Evolutionary conservation across 2,329 filamentous ascomycete species (phyloP), one percentile per base, ranked within the genome.

Genomic region (Blumeriella jaapii): DNA sequence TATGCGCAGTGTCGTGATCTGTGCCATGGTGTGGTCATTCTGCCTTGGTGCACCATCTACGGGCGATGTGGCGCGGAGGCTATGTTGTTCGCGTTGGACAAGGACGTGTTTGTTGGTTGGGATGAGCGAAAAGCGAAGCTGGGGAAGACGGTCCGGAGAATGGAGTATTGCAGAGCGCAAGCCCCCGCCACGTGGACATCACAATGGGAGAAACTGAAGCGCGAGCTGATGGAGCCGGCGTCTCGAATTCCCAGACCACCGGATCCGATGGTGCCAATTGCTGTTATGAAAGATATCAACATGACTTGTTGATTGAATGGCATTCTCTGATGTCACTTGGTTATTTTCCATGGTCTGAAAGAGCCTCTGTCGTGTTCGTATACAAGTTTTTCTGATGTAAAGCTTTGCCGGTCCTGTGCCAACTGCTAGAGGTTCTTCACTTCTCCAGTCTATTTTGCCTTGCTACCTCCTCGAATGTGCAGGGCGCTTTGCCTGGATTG

Each of bases 11-110:
- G 28, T 15, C 27, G 34, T 2, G 27, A 17, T 26, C 27, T 36
- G 3, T 18, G 20, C n/a, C 4, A 7, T 6, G 28, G 22, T 14
- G n/a, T 36, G n/a, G 10, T 31, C 3, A 12, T 7, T 4, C 10
- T n/a, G 4, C 13, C 15, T 13, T 23, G 15, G n/a, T 24, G 28
- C 23, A 31, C 34, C 15, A 15, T 36, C 12, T 19, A 31, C 16
- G 34, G 20, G 3, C 20, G 24, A 10, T 31, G 34, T 13, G 22
- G 29, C 13, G 34, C 34, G 11, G 20, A 29, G 28, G 34, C 28
- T 27, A 31, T 31, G 3, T 15, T 31, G 15, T 36, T 36, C 27
- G 34, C 15, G 3, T 14, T 36, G 5, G 34, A 36, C 23, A 31
- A 27, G 15, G 28, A 31, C 14, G 7, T 36, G 11, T 25, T 16